Evolutionary conservation across 2,329 filamentous ascomycete species (phyloP).

Genomic region (Sphaerulina populicola): DNA sequence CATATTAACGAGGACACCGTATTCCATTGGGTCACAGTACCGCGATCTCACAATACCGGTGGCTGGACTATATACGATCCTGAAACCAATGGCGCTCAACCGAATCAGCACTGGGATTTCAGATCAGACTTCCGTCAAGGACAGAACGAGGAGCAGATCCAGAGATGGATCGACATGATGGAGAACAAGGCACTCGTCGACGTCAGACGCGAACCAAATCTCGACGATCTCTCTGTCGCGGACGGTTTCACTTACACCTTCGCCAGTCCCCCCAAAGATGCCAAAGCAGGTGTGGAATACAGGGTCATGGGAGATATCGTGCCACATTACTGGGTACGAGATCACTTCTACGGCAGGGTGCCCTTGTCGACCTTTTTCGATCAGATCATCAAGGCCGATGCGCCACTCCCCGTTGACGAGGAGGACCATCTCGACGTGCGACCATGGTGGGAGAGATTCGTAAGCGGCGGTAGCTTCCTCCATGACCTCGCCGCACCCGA

Average conservation of each 20-base stretch:
- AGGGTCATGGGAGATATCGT: conserved; percentile 23
- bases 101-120: conserved; percentile 36
- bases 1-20: no score
- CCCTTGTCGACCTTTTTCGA: conserved; percentile 27
- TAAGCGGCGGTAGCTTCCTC: conserved; percentile 15
- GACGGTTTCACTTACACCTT: conserved; percentile 18
- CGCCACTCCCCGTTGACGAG: conserved; percentile 22
- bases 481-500: conserved; percentile 15
- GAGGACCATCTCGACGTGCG: conserved; percentile 21
- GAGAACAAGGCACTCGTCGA: conserved; percentile 4
- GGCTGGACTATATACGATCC: conserved; percentile 30
- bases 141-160: conserved; percentile 24
- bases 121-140: conserved; percentile 26
- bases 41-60: background rate
- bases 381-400: conserved; percentile 17
- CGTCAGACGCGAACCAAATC: conserved; percentile 1
- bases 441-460: conserved; percentile 31
- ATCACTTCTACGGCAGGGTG: conserved; percentile 16
- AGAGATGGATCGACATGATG: conserved; percentile 23
- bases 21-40: no score
- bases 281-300: conserved; percentile 1
- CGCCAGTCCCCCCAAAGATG: conserved; percentile 4
- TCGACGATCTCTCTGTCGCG: conserved; percentile 10
- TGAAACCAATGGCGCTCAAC: conserved; percentile 7
- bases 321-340: conserved; percentile 30